Base-by-base conservation (phyloP, 2,329 filamentous ascomycete species). In the Apiospora phragmitis region DNA sequence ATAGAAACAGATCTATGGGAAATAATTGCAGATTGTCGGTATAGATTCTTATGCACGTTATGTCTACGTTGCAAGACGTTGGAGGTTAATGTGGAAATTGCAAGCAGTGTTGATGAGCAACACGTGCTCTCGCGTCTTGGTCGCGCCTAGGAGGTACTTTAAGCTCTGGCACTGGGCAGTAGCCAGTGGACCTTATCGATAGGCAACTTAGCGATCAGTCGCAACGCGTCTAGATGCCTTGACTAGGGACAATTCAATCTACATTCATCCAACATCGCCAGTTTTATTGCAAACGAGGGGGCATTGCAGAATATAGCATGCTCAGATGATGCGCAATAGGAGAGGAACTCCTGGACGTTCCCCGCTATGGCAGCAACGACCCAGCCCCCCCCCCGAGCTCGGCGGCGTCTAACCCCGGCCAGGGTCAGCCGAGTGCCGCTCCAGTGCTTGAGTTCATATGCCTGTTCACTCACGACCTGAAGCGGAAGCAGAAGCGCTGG, bases 401-500 rank as follows among this genome's bases (percentile, higher is more conserved):
- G 24, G 70, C 55, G n/a, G 26, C 66, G 16, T 70, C 69, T 12
- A 71, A 24, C 47, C 66, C 59, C 11, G 62, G 16, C 18, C 69
- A 70, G 41, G 51, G 32, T n/a, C 68, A 24, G 24, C 43, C 59
- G 18, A 70, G 66, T 45, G 70, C 47, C 32, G 94, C 94, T 1
- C 86, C 89, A 0, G 94, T 98, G 49, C 85, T 93, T 77, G 94
- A 97, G 77, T 97, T 92, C 80, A 87, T 89, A 72, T 98, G 95
- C 80, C 90, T 98, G 5, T 98, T 93, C 81, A 97, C 94, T 1
- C 90, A 93, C 78, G 95, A 98, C 78, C 80, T 97, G 55, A 90
- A 91, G 68, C 90, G 93, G 70, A 98, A 98, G 83, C 91, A 94
- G 75, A 98, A 98, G 80, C 87, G 93, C 72, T 98, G 95, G 95